Percentiles rank a stretch among this genome's conserved stretches.
These are phyloP conservation scores for Bondarzewia mesenterica DNA, from an alignment of 1,284 basidiomycete genomes.

Conservation along the genomic window DNA sequence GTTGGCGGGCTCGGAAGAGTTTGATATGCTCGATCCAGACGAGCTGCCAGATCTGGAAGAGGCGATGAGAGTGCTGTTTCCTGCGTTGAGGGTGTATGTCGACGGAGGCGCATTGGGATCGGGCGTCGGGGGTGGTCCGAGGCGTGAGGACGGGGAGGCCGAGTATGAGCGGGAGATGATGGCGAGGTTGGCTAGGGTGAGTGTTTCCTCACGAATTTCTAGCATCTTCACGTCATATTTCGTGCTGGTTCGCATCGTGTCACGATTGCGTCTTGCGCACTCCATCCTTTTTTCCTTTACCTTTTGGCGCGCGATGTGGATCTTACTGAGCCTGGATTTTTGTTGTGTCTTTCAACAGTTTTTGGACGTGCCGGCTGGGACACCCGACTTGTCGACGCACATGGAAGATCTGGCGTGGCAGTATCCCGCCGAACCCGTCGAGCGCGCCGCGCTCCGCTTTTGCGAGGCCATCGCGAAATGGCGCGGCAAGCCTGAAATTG, in stretches of 20 bases:
- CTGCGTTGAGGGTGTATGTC: constrained; percentile 32
- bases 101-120: constrained; percentile 18
- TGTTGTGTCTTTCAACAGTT: constrained; percentile 59
- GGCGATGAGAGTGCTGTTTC: constrained; percentile 63
- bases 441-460: constrained; percentile 66
- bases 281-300: neutral
- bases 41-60: constrained; percentile 62
- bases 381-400: constrained; percentile 67
- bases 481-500: constrained; percentile 75
- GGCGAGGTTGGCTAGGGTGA: constrained; percentile 55
- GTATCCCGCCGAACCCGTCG: constrained; percentile 74
- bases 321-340: too few relatives aligned
- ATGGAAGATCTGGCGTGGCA: constrained; percentile 74
- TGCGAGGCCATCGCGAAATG: constrained; percentile 73
- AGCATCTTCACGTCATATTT: too few relatives aligned
- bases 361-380: constrained; percentile 58
- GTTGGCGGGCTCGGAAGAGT: constrained; percentile 22
- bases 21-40: constrained; percentile 64
- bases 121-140: constrained; percentile 12
- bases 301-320: constrained; percentile 3
- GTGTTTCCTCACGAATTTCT: too few relatives aligned
- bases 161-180: constrained; percentile 65
- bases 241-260: too few relatives aligned
- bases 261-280: too few relatives aligned
- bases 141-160: constrained; percentile 34